phyloP scores from a whole-genome alignment of 2,329 filamentous ascomycete species.

The Mollisiaceae sp. region DNA sequence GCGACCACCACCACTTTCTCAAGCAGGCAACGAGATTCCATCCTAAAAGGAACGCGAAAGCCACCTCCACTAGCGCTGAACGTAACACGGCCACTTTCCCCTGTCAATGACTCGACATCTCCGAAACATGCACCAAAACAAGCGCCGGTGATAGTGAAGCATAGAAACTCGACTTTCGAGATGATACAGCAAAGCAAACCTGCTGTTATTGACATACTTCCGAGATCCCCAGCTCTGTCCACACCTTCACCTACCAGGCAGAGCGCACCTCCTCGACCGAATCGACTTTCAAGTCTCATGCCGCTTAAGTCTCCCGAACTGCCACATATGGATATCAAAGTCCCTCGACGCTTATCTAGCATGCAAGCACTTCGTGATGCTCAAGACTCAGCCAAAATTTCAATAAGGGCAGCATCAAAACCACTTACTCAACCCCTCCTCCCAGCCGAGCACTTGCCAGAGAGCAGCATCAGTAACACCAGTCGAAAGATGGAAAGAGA shows the following conservation, averaged over 20 bases:
- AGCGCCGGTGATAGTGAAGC: slow-evolving; percentile 18
- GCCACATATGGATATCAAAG: slow-evolving; percentile 27
- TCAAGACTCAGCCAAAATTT: background rate
- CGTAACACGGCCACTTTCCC: slow-evolving; percentile 28
- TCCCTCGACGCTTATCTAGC: slow-evolving; percentile 32
- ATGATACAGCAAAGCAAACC: slow-evolving; percentile 21
- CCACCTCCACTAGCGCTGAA: slow-evolving; percentile 27
- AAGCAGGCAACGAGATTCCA: slow-evolving; percentile 17
- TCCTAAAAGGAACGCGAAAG: slow-evolving; percentile 28
- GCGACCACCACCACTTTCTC: slow-evolving; percentile 17
- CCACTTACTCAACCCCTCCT: background rate
- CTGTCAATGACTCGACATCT: slow-evolving; percentile 28
- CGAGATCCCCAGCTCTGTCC: slow-evolving; percentile 16
- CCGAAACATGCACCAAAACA: slow-evolving; percentile 18
- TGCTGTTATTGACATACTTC: slow-evolving; percentile 22
- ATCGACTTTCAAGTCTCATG: slow-evolving; percentile 31
- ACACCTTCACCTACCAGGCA: background rate
- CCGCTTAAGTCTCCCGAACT: slow-evolving; percentile 22
- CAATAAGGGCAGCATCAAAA: slow-evolving; percentile 3
- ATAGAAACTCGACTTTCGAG: slow-evolving; percentile 23
- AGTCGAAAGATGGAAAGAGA: slow-evolving; percentile 12
- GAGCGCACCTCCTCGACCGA: slow-evolving; percentile 12
- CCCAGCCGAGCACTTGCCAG: background rate
- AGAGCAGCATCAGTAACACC: background rate
- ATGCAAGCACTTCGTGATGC: slow-evolving; percentile 26